These are phyloP conservation scores for Discostella stelligeroides DNA, from an alignment of 108 stramenopile species.

Conservation along the genomic window DNA sequence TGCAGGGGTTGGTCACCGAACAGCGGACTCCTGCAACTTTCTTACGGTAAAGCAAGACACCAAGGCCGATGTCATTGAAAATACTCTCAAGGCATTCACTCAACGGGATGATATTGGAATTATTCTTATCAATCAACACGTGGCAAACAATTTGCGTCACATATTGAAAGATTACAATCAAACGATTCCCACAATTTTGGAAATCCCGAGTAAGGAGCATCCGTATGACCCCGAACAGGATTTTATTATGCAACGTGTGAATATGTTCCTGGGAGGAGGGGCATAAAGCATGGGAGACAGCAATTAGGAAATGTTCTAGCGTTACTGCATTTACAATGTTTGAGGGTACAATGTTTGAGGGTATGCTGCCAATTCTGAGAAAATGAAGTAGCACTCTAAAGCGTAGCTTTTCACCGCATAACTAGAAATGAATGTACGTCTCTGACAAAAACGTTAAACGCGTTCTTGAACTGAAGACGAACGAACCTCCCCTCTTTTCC, in stretches of 20 bases:
- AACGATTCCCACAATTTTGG: slow-evolving; percentile 97
- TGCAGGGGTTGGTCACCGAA: slow-evolving; percentile 97
- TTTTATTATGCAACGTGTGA: slow-evolving; percentile 99
- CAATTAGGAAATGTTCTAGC: not conserved
- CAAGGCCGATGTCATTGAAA: slow-evolving; percentile 73
- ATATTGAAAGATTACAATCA: slow-evolving; percentile 94
- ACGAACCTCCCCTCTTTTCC: slow-evolving; percentile 76
- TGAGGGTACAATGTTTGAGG: not conserved
- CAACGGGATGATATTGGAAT: slow-evolving; percentile 94
- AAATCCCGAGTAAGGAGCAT: slow-evolving; percentile 97
- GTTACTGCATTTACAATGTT: not conserved
- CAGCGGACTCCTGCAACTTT: slow-evolving; percentile 93
- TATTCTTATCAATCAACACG: slow-evolving; percentile 97
- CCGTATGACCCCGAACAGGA: slow-evolving; percentile 98
- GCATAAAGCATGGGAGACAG: too few species aligned
- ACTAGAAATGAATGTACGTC: slow-evolving; percentile 81
- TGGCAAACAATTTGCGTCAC: slow-evolving; percentile 96
- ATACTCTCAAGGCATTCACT: slow-evolving; percentile 80
- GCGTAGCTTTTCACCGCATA: slow-evolving; percentile 41
- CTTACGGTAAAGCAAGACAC: slow-evolving; percentile 93
- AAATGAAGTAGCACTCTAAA: not conserved
- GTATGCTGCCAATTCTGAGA: not conserved
- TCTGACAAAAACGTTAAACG: slow-evolving; percentile 76
- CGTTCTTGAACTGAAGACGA: slow-evolving; percentile 69
- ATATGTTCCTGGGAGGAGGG: slow-evolving; percentile 90